phyloP scores from a whole-genome alignment of 805 yeast genomes.

The Wickerhamomyces silvicola region DNA sequence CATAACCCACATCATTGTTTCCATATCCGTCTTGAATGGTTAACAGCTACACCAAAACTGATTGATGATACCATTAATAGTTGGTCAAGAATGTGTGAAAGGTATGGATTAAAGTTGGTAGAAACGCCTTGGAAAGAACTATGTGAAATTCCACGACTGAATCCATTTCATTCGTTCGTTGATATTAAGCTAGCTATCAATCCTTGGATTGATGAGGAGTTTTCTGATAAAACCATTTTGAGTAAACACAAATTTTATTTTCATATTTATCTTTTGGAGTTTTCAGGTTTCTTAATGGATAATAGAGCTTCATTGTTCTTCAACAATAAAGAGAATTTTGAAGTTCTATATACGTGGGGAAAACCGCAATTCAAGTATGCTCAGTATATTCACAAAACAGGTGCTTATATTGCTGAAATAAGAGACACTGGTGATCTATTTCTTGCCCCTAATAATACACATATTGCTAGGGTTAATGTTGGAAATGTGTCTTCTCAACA shows the following conservation, averaged over 20 bases:
- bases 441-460: constrained; percentile 82
- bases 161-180: constrained; percentile 86
- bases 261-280: constrained; percentile 66
- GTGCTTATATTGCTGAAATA: constrained; percentile 84
- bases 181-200: constrained; percentile 58
- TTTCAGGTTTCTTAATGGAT: constrained; percentile 73
- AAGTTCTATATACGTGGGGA: constrained; percentile 88
- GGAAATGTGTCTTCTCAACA: constrained; percentile 28
- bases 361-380: constrained; percentile 72
- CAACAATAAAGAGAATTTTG: constrained; percentile 44
- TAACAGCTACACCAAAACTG: constrained; percentile 78
- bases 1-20: constrained; percentile 94
- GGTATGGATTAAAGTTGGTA: constrained; percentile 74
- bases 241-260: constrained; percentile 58
- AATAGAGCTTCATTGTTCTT: constrained; percentile 67
- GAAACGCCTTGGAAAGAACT: constrained; percentile 92
- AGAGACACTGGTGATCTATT: constrained; percentile 72
- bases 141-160: constrained; percentile 63
- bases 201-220: constrained; percentile 65
- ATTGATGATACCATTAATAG: constrained; percentile 71
- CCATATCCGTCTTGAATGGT: constrained; percentile 89
- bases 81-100: constrained; percentile 79
- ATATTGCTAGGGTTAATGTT: constrained; percentile 65
- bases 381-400: constrained; percentile 86
- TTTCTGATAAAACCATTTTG: constrained; percentile 35